Evolutionary conservation across 1,284 basidiomycete genomes (phyloP).

Genomic region (Taiwanofungus camphoratus): DNA sequence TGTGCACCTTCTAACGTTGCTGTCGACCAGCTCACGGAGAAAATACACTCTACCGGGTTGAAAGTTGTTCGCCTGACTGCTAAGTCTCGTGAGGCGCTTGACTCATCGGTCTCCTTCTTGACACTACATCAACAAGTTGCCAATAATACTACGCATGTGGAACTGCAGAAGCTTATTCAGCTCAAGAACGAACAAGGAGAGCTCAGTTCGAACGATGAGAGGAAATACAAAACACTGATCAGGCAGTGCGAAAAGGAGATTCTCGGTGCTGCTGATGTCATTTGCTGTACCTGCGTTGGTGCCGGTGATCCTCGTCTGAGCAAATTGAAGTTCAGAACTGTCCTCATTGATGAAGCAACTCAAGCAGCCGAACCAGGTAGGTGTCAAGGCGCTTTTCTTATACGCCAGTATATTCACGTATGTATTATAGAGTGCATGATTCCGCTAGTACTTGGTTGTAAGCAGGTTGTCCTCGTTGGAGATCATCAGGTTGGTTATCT

Average conservation of each 20-base stretch:
- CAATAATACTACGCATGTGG: constrained; percentile 90
- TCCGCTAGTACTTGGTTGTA: constrained; percentile 95
- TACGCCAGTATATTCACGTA: constrained; percentile 7
- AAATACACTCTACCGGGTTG: constrained; percentile 94
- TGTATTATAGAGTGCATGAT: constrained; percentile 89
- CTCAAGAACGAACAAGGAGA: constrained; percentile 98
- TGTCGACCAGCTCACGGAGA: constrained; percentile 98
- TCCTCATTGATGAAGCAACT: constrained; percentile 97
- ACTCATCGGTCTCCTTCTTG: constrained; percentile 89
- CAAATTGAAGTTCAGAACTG: constrained; percentile 98
- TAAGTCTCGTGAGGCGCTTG: constrained; percentile 95
- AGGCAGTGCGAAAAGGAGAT: constrained; percentile 98
- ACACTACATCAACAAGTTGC: constrained; percentile 97
- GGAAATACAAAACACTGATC: constrained; percentile 96
- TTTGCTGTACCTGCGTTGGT: constrained; percentile 98
- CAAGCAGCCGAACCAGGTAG: constrained; percentile 95
- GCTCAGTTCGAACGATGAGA: constrained; percentile 91
- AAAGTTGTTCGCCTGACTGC: constrained; percentile 98
- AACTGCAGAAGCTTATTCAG: constrained; percentile 96
- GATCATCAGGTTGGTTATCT: constrained; percentile 72
- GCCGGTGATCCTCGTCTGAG: constrained; percentile 93
- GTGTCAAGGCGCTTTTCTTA: constrained; percentile 24
- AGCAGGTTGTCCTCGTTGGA: constrained; percentile 97
- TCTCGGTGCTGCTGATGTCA: constrained; percentile 90
- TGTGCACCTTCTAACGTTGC: constrained; percentile 99